These are phyloP conservation scores for Thermothelomyces thermophilus DNA, from an alignment of 2,329 filamentous ascomycete species.

Conservation along the genomic window DNA sequence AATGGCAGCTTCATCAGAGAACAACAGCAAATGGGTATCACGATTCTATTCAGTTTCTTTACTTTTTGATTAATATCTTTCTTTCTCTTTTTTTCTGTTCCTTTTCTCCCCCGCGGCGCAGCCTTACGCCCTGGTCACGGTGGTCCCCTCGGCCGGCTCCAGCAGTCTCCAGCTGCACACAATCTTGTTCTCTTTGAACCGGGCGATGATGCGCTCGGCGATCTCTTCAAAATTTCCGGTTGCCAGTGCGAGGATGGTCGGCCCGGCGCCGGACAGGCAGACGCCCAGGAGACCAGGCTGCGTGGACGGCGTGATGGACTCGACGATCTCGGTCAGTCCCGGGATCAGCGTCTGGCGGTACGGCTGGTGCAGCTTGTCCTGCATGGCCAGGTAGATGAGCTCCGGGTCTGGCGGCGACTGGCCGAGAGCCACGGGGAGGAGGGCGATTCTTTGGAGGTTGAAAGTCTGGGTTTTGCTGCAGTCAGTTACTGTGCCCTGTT, in stretches of 20 bases:
- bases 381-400: constrained; percentile 96
- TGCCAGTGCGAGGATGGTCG: constrained; percentile 88
- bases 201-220: constrained; percentile 67
- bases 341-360: constrained; percentile 90
- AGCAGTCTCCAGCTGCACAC: constrained; percentile 80
- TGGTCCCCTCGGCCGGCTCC: constrained; percentile 69
- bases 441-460: constrained; percentile 88
- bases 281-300: constrained; percentile 88
- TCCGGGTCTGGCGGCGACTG: constrained; percentile 85
- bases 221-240: constrained; percentile 86
- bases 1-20: neutral
- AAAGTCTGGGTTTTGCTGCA: constrained; percentile 50
- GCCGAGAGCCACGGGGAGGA: constrained; percentile 83
- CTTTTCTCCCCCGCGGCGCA: neutral
- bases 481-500: no score
- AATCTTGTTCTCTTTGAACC: constrained; percentile 68
- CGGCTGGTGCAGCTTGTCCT: constrained; percentile 96
- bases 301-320: constrained; percentile 80
- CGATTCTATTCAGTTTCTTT: constrained; percentile 8
- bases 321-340: constrained; percentile 81
- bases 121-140: constrained; percentile 12
- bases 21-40: constrained; percentile 14
- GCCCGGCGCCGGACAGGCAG: constrained; percentile 89
- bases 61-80: no score
- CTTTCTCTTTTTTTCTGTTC: neutral